phyloP scores from a whole-genome alignment of 116 monocot genomes.

The Dioscorea cayenensis region DNA sequence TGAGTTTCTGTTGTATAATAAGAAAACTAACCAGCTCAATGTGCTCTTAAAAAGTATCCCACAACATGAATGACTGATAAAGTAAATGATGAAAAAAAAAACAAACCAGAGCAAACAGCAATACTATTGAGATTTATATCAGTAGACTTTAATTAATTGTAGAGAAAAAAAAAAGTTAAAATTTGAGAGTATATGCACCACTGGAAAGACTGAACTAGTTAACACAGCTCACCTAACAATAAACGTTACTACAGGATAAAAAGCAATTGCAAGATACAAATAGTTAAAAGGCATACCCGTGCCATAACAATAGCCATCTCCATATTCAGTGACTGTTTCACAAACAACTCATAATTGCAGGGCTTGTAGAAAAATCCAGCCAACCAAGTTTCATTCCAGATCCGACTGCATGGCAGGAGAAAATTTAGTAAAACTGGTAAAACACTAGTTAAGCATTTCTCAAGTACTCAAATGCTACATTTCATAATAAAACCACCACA shows the following conservation, averaged over 20 bases:
- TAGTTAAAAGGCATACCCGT: slow-evolving; percentile 47
- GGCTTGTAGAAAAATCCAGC: slow-evolving; percentile 95
- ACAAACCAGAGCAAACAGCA: not conserved
- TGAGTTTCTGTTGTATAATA: not conserved
- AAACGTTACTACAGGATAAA: not conserved
- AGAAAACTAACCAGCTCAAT: not conserved
- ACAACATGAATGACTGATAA: not conserved
- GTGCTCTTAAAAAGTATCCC: not conserved
- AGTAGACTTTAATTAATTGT: not conserved
- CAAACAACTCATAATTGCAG: slow-evolving; percentile 98
- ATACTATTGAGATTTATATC: not conserved
- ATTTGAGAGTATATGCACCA: not conserved
- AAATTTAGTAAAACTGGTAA: not conserved
- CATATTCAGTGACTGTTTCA: slow-evolving; percentile 98
- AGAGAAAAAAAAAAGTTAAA: not conserved
- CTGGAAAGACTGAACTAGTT: not conserved
- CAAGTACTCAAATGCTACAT: no score
- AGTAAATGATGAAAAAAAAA: not conserved
- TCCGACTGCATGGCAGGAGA: slow-evolving; percentile 47
- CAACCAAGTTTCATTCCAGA: slow-evolving; percentile 99
- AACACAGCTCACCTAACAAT: not conserved
- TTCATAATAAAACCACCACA: no score
- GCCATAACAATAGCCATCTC: slow-evolving; percentile 99
- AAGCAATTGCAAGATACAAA: not conserved
- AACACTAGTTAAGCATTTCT: no score